Conservation (phyloP, 2,329 filamentous ascomycete genomes). For the Dothiorella sarmentorum region DNA sequence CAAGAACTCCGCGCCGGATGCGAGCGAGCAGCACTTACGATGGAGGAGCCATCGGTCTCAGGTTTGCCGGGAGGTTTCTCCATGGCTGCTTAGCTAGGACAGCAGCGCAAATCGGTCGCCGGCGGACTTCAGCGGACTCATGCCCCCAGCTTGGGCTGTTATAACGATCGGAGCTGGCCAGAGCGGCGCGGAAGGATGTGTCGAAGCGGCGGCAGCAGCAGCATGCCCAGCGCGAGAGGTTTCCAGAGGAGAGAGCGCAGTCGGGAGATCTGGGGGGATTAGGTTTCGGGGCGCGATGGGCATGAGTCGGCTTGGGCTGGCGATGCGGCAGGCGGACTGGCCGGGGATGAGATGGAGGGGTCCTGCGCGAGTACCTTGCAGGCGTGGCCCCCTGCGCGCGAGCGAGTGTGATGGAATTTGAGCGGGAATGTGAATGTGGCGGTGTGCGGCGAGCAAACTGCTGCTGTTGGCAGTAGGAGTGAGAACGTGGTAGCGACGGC, state of each 20-base stretch:
- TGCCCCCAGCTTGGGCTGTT: slow-evolving; percentile 12
- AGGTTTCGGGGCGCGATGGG: slow-evolving; percentile 11
- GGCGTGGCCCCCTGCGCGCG: slow-evolving; percentile 13
- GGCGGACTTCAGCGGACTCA: slow-evolving; percentile 1
- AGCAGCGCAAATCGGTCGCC: slow-evolving; percentile 4
- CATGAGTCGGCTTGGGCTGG: slow-evolving; percentile 12
- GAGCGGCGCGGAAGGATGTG: slow-evolving; percentile 3
- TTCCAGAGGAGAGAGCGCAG: background rate
- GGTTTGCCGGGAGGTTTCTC: slow-evolving; percentile 33
- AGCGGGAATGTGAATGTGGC: slow-evolving; percentile 15
- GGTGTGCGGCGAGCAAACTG: slow-evolving; percentile 14
- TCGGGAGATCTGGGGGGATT: background rate
- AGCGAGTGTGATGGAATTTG: slow-evolving; percentile 12
- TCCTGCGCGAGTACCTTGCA: slow-evolving; percentile 16
- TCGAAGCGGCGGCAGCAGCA: slow-evolving; percentile 1
- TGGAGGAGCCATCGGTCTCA: slow-evolving; percentile 70
- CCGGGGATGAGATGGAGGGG: slow-evolving; percentile 18
- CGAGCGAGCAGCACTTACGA: slow-evolving; percentile 53
- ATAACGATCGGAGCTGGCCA: slow-evolving; percentile 13
- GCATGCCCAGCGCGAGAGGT: slow-evolving; percentile 16
- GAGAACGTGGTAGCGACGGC: slow-evolving; percentile 1
- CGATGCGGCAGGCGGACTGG: slow-evolving; percentile 15
- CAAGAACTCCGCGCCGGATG: slow-evolving; percentile 7
- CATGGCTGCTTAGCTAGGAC: slow-evolving; percentile 27
- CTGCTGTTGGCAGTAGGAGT: background rate